phyloP scores from a whole-genome alignment of 2,329 filamentous ascomycete genomes.

The Epichloe sibirici region DNA sequence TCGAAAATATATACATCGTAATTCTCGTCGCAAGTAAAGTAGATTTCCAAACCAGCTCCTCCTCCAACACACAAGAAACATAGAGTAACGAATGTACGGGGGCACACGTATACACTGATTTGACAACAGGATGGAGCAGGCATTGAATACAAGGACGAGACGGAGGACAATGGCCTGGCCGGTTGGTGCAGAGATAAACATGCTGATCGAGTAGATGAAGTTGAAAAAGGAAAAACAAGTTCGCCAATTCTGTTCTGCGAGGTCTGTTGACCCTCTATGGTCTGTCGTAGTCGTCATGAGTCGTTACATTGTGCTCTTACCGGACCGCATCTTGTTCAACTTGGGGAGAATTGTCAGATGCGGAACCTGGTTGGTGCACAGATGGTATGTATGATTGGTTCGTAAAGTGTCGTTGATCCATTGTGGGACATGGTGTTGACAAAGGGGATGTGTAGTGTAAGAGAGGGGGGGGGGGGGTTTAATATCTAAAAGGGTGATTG shows the following conservation, averaged over 20 bases:
- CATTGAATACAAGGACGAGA: not conserved
- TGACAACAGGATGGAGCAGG: too few species aligned
- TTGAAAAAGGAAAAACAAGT: constrained; percentile 6
- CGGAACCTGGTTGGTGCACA: not conserved
- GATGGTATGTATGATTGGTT: not conserved
- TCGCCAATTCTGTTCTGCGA: not conserved
- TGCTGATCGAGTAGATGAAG: constrained; percentile 2
- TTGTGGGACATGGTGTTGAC: not conserved
- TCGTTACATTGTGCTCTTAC: not conserved
- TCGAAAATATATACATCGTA: not conserved
- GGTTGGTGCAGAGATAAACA: not conserved
- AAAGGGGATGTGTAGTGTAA: not conserved
- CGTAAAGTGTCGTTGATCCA: constrained; percentile 12
- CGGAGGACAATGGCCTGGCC: not conserved
- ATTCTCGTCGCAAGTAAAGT: too few species aligned
- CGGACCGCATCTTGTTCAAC: not conserved
- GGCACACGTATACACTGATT: too few species aligned
- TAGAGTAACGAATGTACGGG: too few species aligned
- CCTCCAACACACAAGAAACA: too few species aligned
- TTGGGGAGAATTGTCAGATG: too few species aligned
- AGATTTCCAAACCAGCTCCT: too few species aligned
- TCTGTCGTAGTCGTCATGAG: constrained; percentile 5
- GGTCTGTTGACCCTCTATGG: constrained; percentile 1
- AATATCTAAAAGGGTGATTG: constrained; percentile 33
- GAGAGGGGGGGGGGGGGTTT: too few species aligned